Percentiles rank a stretch among this genome's conserved stretches.
These are phyloP conservation scores for Lasiosphaeris hirsuta DNA, from an alignment of 495 filamentous ascomycete species.

Conservation along the genomic window DNA sequence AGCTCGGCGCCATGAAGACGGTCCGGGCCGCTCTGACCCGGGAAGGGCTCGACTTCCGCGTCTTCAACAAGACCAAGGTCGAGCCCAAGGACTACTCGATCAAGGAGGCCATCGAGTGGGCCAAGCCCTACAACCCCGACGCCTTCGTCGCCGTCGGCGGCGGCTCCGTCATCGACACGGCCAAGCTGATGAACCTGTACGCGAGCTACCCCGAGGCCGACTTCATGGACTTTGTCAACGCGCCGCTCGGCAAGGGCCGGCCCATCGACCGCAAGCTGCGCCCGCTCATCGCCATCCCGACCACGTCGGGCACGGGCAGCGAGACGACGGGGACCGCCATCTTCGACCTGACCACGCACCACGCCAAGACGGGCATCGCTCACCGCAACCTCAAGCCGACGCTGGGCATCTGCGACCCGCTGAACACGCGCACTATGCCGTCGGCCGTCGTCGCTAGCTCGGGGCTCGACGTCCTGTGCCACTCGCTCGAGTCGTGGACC, in stretches of 20 bases:
- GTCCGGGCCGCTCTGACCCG: slow-evolving; percentile 70
- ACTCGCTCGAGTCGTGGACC: slow-evolving; percentile 91
- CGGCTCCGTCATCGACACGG: slow-evolving; percentile 90
- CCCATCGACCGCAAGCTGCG: slow-evolving; percentile 76
- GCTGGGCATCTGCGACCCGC: slow-evolving; percentile 90
- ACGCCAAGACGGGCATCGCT: slow-evolving; percentile 91
- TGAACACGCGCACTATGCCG: slow-evolving; percentile 95
- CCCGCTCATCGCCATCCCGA: slow-evolving; percentile 89
- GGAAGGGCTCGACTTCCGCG: slow-evolving; percentile 74
- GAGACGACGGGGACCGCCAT: slow-evolving; percentile 98
- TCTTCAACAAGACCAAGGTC: slow-evolving; percentile 73
- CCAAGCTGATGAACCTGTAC: slow-evolving; percentile 98
- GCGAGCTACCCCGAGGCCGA: slow-evolving; percentile 80
- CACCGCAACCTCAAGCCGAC: slow-evolving; percentile 94
- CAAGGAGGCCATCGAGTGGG: slow-evolving; percentile 81
- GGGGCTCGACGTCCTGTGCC: slow-evolving; percentile 91
- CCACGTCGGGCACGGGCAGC: slow-evolving; percentile 90
- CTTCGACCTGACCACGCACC: slow-evolving; percentile 85
- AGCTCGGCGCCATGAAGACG: slow-evolving; percentile 80
- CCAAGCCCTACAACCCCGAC: slow-evolving; percentile 74
- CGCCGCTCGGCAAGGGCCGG: slow-evolving; percentile 81
- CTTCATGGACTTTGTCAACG: slow-evolving; percentile 97
- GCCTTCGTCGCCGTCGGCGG: slow-evolving; percentile 90
- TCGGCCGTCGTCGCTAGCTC: slow-evolving; percentile 83
- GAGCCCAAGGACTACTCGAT: slow-evolving; percentile 96